Base-by-base conservation (phyloP, 139 green algal genomes). In the Medakamo hakoo region DNA sequence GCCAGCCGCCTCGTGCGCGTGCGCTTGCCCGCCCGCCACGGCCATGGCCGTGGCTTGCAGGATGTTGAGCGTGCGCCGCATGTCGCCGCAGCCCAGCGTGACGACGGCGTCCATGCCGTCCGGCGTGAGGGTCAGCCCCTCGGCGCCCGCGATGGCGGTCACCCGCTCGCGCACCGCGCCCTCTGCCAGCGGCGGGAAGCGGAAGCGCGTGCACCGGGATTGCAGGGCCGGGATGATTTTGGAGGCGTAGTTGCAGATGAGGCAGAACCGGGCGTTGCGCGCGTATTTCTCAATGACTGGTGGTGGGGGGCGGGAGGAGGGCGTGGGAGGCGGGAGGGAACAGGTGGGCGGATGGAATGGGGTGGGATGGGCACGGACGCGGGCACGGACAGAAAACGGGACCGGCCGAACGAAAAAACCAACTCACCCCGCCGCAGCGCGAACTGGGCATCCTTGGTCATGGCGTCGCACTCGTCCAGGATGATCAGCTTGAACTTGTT, bases 221-320 rank as follows among this genome's bases (percentile, higher is more conserved):
- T 98, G 90, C 66, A 99, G 74, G 16, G 93, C 93, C 24, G 93
- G 91, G 68, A 98, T 97, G 68, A 99, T 89, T 71, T 97, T 97
- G 73, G 64, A 83, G 24, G 96, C 89, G 70, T 98, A 96, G 78
- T 99, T 99, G 80, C 92, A 95, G 72, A 99, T 97, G 29, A 99
- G 84, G 76, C 89, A 97, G 79, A 99, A 99, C 63, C 93, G 85
- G 0, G 87, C 88, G 75, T 95, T 97, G 62, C 82, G 75, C 0
- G 86, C 90, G 78, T 97, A 98, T 76, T 96, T 98, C 66, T 98
- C 92, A 40, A 98, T 97, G 61, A 98, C 86, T 96, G 82, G 63
- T 67, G n/a, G 28, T 0, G 19, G 25, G 31, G 5, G 49, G 4
- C 23, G 59, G 23, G 30, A 22, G 26, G 30, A n/a, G n/a, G n/a